Evolutionary conservation across 345 rosid species (phyloP), one percentile per base, ranked within the genome.

Genomic region (Salix caprea): DNA sequence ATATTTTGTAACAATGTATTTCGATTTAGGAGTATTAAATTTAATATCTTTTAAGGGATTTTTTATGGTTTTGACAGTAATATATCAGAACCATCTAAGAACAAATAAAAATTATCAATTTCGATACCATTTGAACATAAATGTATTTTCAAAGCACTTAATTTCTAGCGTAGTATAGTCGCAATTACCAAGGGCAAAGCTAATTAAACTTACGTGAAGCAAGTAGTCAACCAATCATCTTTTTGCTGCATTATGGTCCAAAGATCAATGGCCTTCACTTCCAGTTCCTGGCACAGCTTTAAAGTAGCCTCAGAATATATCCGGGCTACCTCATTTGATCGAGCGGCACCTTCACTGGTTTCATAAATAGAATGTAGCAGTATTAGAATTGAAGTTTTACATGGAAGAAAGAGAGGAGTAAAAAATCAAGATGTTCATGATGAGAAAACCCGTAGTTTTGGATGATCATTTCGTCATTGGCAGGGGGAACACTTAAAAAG

Each of bases 231-330:
- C 81, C 76, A 78, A n/a, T 78, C 76, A 28, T 56, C 46, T 40
- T 19, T 26, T 56, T 66, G 72, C 26, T 78, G 81, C 30, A 78
- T 50, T 65, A 67, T 46, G 42, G 32, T 66, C 76, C 81, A 78
- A 7, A 78, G 81, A 78, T 78, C 81, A 72, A 72, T 67, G 40
- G 46, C 72, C 15, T 42, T 56, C 23, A 78, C 37, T 15, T 36
- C 61, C 36, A 78, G 67, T 34, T 78, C 81, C 26, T 12, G 5
- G 32, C 76, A 72, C 58, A 78, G 23, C 52, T 66, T 40, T 23
- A 72, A 26, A 73, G 76, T 72, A 65, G 81, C 81, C 26, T 78
- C 81, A 26, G 76, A 72, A 67, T 78, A 78, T 56, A 72, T 54
- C 32, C 73, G 26, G 44, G 32, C 36, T 2, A 15, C 18, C 40